These are phyloP conservation scores for Vitis labrusca DNA, from an alignment of 164 flowering plant genomes.

Conservation along the genomic window DNA sequence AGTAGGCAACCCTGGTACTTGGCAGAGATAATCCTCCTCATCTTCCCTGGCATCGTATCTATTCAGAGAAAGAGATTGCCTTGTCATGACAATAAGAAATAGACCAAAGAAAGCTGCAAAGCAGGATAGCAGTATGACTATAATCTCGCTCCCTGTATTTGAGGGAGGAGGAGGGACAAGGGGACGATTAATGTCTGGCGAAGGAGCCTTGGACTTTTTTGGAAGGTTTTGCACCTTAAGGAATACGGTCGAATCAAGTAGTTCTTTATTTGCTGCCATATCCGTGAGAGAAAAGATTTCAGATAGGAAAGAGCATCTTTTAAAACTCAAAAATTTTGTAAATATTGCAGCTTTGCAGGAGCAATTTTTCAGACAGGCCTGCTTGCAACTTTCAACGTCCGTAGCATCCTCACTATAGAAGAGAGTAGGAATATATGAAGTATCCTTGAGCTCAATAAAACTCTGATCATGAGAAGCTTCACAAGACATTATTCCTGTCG, in stretches of 20 bases:
- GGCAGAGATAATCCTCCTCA: constrained; percentile 8
- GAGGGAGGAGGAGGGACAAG: no score
- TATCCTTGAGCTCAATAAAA: not conserved
- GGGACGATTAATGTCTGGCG: no score
- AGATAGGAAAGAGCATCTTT: not conserved
- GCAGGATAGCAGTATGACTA: not conserved
- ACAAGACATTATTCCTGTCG: no score
- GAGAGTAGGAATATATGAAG: not conserved
- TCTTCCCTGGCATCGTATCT: not conserved
- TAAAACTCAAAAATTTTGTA: not conserved
- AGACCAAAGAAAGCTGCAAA: constrained; percentile 2
- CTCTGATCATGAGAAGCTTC: not conserved
- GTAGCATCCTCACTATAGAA: not conserved
- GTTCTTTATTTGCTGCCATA: no score
- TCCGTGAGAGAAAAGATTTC: not conserved
- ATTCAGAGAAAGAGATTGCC: not conserved
- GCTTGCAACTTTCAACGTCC: constrained; percentile 1
- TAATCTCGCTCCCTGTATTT: not conserved
- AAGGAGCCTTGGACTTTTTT: not conserved
- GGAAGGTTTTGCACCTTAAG: constrained; percentile 5
- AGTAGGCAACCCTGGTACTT: constrained; percentile 12
- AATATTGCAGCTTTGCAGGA: constrained; percentile 19
- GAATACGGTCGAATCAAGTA: not conserved
- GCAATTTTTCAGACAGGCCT: constrained; percentile 21
- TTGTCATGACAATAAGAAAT: not conserved